phyloP scores from a whole-genome alignment of 2,329 filamentous ascomycete species.

The Fusarium albosuccineum region DNA sequence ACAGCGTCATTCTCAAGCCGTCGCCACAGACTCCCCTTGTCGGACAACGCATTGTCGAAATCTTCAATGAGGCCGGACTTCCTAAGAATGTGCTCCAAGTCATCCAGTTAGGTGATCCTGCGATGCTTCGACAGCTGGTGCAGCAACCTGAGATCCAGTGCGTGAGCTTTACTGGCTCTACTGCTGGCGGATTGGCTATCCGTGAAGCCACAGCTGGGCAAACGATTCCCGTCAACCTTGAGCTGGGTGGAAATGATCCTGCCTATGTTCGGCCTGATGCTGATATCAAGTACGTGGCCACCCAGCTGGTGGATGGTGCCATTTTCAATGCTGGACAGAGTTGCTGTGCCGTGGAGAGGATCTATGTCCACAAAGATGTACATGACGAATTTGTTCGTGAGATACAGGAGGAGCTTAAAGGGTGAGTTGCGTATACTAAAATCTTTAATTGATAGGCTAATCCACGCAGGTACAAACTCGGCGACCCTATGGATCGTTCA shows the following conservation, averaged over 20 bases:
- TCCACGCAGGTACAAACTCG: neutral
- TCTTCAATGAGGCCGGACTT: neutral
- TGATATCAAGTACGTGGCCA: slow-evolving; percentile 88
- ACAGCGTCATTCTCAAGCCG: slow-evolving; percentile 91
- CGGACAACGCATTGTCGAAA: neutral
- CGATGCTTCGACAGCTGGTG: neutral
- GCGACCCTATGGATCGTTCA: neutral
- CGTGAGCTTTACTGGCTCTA: neutral
- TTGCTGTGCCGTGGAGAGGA: slow-evolving; percentile 89
- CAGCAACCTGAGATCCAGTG: neutral
- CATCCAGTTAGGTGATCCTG: neutral
- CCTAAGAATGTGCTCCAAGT: neutral
- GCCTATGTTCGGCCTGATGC: neutral
- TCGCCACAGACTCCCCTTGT: slow-evolving; percentile 62
- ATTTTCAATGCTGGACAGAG: slow-evolving; percentile 97
- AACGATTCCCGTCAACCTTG: neutral
- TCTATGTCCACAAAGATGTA: slow-evolving; percentile 87
- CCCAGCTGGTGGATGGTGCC: slow-evolving; percentile 93
- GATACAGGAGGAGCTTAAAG: neutral
- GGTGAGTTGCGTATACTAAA: neutral
- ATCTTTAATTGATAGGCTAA: neutral
- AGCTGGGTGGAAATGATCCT: neutral
- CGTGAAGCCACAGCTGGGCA: neutral
- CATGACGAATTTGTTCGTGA: slow-evolving; percentile 75
- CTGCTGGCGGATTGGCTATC: neutral